phyloP scores from a whole-genome alignment of 345 rosid species.

The Garcia nutans region DNA sequence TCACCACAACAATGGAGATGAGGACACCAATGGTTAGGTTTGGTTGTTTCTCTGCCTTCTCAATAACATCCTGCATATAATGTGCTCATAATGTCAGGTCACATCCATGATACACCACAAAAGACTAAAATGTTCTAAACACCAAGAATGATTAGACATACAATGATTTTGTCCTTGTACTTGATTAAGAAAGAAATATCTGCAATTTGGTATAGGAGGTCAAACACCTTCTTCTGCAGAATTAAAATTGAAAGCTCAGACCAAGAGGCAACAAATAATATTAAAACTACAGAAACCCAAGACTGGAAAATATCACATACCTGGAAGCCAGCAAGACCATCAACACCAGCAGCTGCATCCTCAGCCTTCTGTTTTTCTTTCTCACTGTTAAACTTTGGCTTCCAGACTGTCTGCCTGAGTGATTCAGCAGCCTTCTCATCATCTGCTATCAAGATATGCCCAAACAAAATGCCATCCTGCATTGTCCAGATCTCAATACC shows the following conservation, averaged over 20 bases:
- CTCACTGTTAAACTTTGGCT: conserved; percentile 64
- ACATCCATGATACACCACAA: neutral
- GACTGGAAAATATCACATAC: conserved; percentile 19
- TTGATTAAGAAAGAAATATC: conserved; percentile 65
- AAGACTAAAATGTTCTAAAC: neutral
- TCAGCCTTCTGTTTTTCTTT: conserved; percentile 75
- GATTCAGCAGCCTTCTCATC: conserved; percentile 62
- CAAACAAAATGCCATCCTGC: conserved; percentile 87
- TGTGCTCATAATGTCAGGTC: neutral
- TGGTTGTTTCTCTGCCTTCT: conserved; percentile 74
- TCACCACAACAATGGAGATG: conserved; percentile 48
- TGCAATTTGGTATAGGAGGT: conserved; percentile 66
- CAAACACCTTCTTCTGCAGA: conserved; percentile 47
- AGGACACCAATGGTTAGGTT: conserved; percentile 59
- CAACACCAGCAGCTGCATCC: conserved; percentile 55
- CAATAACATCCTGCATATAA: conserved; percentile 54
- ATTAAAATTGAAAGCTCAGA: neutral
- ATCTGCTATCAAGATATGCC: conserved; percentile 65
- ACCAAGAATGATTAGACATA: conserved; percentile 27
- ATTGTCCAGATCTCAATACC: conserved; percentile 95
- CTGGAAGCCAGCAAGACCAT: conserved; percentile 47
- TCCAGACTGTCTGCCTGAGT: conserved; percentile 53
- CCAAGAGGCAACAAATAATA: neutral
- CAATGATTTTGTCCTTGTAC: conserved; percentile 56
- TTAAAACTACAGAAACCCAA: neutral